These are phyloP conservation scores for Cucurbita ficifolia DNA, from an alignment of 306 rosid genomes.

Conservation along the genomic window DNA sequence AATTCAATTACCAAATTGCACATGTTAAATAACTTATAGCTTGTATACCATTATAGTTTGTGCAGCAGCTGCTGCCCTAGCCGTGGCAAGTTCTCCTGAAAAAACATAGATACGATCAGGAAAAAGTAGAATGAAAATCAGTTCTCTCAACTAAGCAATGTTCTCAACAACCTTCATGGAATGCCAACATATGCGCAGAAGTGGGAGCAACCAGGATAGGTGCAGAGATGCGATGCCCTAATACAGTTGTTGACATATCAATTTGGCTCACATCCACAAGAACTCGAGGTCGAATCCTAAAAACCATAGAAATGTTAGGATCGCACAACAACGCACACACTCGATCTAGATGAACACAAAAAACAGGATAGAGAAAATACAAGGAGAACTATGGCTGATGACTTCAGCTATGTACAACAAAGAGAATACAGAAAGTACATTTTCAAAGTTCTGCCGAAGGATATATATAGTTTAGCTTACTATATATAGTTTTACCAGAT, in stretches of 20 bases:
- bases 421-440: no score
- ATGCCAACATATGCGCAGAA: constrained; percentile 36
- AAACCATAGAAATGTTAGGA: constrained; percentile 5
- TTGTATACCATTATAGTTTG: constrained; percentile 49
- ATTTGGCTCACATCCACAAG: constrained; percentile 57
- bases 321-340: no score
- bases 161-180: constrained; percentile 31
- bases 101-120: not conserved
- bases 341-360: no score
- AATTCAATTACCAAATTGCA: not conserved
- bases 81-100: constrained; percentile 61
- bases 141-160: constrained; percentile 2
- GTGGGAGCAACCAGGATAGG: constrained; percentile 57
- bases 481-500: no score
- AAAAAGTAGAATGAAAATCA: not conserved
- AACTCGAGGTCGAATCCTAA: constrained; percentile 49
- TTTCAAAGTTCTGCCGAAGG: no score
- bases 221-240: constrained; percentile 35
- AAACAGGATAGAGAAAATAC: no score
- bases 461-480: no score
- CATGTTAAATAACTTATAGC: not conserved
- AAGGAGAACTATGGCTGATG: no score
- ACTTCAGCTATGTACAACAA: no score
- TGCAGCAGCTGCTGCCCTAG: constrained; percentile 58
- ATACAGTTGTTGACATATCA: constrained; percentile 35